Base-by-base conservation (phyloP, 441 rosid genomes). In the Arabidopsis lyrata region DNA sequence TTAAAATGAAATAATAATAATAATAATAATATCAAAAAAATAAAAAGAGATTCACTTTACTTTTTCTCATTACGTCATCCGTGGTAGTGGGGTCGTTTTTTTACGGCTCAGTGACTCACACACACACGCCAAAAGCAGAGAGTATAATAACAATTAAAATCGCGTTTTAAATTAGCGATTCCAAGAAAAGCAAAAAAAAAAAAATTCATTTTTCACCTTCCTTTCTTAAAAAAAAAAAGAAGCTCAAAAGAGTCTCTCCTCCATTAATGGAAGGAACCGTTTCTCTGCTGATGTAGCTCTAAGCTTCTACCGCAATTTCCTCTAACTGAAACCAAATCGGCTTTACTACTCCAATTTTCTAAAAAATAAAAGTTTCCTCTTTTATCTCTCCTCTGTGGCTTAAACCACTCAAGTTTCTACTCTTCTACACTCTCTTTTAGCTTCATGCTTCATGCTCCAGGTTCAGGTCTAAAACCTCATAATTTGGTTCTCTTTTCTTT, bases 191-290 rank as follows among this genome's bases (percentile, higher is more conserved):
- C 2, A 24, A 24, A 24, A 24, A 18, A 8, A 27, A 10, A 8
- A 0, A 18, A 18, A n/a, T n/a, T 1, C 38, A 57, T 18, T 18
- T 62, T 69, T 52, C 54, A 52, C 4, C 20, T 27, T 11, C 32
- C 38, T 5, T 3, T 15, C 38, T 52, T 5, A 8, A 41, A 8
- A 1, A 8, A 29, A 44, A 31, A 36, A 36, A 16, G 5, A 67
- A 50, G 8, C 68, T 67, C 58, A 15, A 8, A 5, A 6, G 56
- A 52, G 12, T 39, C 31, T 66, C 72, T 75, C 65, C 70, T 16
- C 69, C 70, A 62, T 68, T 68, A 68, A 62, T 62, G 70, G 74
- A 75, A 75, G 70, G 74, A 75, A 75, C 69, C 69, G 24, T 39
- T n/a, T 50, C 18, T 29, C 47, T 16, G 74, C 66, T 76, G 79